Conservation (phyloP, 176 grass and related monocot genomes). For the Zea mays region DNA sequence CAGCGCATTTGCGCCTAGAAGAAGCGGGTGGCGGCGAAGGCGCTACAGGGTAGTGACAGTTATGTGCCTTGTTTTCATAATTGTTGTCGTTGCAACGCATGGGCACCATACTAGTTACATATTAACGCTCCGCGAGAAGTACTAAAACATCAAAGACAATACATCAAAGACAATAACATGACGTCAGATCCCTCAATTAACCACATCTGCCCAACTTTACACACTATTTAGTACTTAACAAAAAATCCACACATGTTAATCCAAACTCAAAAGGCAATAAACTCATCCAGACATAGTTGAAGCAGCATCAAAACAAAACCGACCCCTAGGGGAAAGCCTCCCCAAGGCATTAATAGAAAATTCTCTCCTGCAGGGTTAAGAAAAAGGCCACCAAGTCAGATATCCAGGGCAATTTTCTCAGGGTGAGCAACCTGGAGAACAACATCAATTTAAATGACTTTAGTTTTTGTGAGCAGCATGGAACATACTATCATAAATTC, state of each 20-base stretch:
- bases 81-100: too few relatives aligned
- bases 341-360: background rate
- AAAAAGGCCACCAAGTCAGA: background rate
- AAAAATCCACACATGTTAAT: background rate
- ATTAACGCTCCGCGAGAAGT: too few relatives aligned
- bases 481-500: background rate
- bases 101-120: too few relatives aligned
- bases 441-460: background rate
- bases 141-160: too few relatives aligned
- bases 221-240: background rate
- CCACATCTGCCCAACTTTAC: background rate
- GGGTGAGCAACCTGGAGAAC: slow-evolving; percentile 58
- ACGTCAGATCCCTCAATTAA: too few relatives aligned
- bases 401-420: slow-evolving; percentile 42
- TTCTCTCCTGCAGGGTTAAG: background rate
- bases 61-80: too few relatives aligned
- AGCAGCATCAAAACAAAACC: background rate
- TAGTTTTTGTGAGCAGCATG: background rate
- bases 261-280: slow-evolving; percentile 14
- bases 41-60: too few relatives aligned
- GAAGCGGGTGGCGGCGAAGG: too few relatives aligned
- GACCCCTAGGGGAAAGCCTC: background rate
- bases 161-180: too few relatives aligned
- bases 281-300: background rate
- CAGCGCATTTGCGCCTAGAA: too few relatives aligned